Percentiles rank a stretch among this genome's conserved stretches.
Evolutionary conservation across 179 eudicot genomes (phyloP).

Genomic region (Heliamphora pulchella): DNA sequence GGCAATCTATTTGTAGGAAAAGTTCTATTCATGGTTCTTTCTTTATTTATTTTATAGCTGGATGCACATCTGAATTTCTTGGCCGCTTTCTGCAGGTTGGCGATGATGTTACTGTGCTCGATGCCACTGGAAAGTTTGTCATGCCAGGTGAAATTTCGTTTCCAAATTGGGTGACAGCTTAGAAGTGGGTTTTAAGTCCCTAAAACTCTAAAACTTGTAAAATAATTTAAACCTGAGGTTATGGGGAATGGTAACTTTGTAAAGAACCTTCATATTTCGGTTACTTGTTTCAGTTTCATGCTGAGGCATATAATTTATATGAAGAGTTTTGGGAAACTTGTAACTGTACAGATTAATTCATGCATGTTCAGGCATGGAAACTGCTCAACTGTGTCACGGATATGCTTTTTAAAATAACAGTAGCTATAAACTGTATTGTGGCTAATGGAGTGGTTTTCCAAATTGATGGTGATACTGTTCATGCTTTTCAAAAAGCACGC

Average conservation of each 20-base stretch:
- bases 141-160: constrained; percentile 69
- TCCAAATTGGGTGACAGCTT: background rate
- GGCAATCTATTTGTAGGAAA: background rate
- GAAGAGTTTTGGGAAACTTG: background rate
- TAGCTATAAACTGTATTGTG: background rate
- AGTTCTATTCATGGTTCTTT: background rate
- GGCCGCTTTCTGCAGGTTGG: constrained; percentile 46
- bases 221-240: background rate
- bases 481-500: background rate
- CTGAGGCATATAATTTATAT: background rate
- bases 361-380: background rate
- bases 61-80: constrained; percentile 8
- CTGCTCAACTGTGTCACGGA: background rate
- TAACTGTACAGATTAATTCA: background rate
- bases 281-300: background rate
- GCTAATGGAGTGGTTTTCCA: background rate
- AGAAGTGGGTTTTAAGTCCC: background rate
- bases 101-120: constrained; percentile 67
- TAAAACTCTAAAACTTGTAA: background rate
- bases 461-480: background rate
- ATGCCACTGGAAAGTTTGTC: constrained; percentile 89
- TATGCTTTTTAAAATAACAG: background rate
- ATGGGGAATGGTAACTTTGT: background rate
- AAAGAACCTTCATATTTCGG: background rate
- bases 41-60: background rate